phyloP scores from a whole-genome alignment of 139 green algal genomes.

The Ettlia oleoabundans region DNA sequence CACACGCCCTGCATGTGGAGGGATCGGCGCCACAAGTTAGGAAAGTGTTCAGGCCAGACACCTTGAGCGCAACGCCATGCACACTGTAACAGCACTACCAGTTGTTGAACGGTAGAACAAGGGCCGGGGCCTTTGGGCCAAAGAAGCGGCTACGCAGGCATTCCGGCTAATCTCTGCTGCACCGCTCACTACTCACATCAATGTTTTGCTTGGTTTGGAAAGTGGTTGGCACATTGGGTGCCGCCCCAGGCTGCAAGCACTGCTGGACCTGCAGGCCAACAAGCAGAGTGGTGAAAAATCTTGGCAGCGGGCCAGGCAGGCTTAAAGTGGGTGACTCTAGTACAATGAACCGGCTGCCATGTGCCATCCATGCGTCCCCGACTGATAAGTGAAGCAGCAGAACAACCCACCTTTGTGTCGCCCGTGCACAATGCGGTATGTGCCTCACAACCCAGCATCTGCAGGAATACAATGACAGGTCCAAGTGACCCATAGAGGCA shows the following conservation, averaged over 20 bases:
- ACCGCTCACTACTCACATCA: slow-evolving; percentile 6
- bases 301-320: no score
- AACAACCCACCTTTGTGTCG: slow-evolving; percentile 25
- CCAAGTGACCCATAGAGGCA: background rate
- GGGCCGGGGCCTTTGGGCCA: background rate
- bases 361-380: no score
- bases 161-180: no score
- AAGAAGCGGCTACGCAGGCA: no score
- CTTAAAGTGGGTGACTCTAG: no score
- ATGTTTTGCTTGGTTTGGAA: slow-evolving; percentile 7
- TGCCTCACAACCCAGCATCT: slow-evolving; percentile 37
- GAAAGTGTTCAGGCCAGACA: no score
- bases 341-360: no score
- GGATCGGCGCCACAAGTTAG: no score
- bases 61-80: background rate
- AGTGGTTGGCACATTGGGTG: slow-evolving; percentile 25
- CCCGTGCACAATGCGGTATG: slow-evolving; percentile 30
- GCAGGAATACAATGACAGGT: background rate
- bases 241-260: slow-evolving; percentile 1
- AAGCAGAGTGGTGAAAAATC: no score
- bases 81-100: background rate
- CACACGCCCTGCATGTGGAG: slow-evolving; percentile 25
- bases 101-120: no score
- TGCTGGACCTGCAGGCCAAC: no score
- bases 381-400: no score